Conservation (phyloP, 78 protist genomes). For the Dictyostelium capitatum region DNA sequence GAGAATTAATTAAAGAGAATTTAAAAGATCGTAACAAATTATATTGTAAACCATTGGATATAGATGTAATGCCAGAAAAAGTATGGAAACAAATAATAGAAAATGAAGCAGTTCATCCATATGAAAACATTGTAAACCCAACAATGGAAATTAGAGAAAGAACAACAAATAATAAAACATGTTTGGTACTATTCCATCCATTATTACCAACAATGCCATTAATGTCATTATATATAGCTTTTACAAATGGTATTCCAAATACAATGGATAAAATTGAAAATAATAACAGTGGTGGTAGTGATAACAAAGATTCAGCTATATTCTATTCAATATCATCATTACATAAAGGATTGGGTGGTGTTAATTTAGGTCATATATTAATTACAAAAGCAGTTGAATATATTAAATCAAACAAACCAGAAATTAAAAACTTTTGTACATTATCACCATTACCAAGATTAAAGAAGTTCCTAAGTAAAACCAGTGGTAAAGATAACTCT, state of each 20-base stretch:
- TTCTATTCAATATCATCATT: slow-evolving; percentile 79
- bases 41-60: slow-evolving; percentile 23
- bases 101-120: slow-evolving; percentile 75
- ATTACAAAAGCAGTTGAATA: slow-evolving; percentile 57
- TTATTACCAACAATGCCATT: slow-evolving; percentile 28
- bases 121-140: neutral
- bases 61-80: neutral
- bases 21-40: slow-evolving; percentile 1
- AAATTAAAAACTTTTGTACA: slow-evolving; percentile 48
- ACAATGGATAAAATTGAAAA: slow-evolving; percentile 2
- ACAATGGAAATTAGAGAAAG: slow-evolving; percentile 6
- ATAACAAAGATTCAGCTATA: slow-evolving; percentile 30
- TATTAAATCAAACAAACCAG: neutral
- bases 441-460: slow-evolving; percentile 73
- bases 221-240: slow-evolving; percentile 69
- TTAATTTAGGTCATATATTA: slow-evolving; percentile 72
- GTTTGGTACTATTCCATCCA: slow-evolving; percentile 60
- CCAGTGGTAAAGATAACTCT: neutral
- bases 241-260: slow-evolving; percentile 48
- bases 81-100: slow-evolving; percentile 25
- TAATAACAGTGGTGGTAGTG: neutral
- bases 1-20: neutral
- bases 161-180: slow-evolving; percentile 24
- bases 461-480: slow-evolving; percentile 19
- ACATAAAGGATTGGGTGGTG: slow-evolving; percentile 66